phyloP scores from a whole-genome alignment of 352 stramenopile species.

The Globisporangium paroecandrum region DNA sequence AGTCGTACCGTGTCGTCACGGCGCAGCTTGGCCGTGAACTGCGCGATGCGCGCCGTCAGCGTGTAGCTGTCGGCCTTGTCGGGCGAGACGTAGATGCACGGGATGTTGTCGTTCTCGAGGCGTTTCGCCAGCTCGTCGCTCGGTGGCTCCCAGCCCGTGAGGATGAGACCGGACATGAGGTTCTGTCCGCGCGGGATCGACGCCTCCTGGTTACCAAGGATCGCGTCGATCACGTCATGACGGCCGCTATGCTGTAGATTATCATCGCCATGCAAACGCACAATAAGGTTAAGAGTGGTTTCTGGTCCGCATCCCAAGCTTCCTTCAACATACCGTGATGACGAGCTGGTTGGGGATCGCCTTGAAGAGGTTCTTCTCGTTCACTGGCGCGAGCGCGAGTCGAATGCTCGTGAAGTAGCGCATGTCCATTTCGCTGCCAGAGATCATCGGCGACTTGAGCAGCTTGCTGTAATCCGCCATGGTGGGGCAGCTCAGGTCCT shows the following conservation, averaged over 20 bases:
- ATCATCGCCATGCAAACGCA: neutral
- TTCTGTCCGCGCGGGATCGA: conserved; percentile 66
- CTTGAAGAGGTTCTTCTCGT: conserved; percentile 80
- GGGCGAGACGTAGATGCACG: conserved; percentile 84
- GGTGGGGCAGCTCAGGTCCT: conserved; percentile 77
- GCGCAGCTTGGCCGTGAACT: conserved; percentile 83
- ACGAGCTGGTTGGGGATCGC: conserved; percentile 82
- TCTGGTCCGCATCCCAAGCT: no score
- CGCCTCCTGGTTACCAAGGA: conserved; percentile 78
- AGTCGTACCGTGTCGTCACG: conserved; percentile 70
- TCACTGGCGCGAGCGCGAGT: conserved; percentile 74
- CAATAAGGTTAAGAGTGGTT: neutral
- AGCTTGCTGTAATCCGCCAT: conserved; percentile 88
- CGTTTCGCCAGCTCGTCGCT: conserved; percentile 58
- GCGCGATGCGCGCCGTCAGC: conserved; percentile 68
- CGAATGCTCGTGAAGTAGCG: conserved; percentile 84
- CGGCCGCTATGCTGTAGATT: conserved; percentile 65
- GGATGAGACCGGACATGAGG: conserved; percentile 72
- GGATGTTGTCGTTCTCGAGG: conserved; percentile 80
- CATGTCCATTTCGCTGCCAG: conserved; percentile 67
- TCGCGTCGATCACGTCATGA: conserved; percentile 81
- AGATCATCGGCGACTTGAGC: conserved; percentile 78
- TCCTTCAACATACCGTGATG: conserved; percentile 54
- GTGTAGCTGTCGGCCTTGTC: conserved; percentile 86
- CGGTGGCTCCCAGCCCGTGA: conserved; percentile 80